Evolutionary conservation across 331 rosid species (phyloP).

Genomic region (Rhamnella rubrinervis): DNA sequence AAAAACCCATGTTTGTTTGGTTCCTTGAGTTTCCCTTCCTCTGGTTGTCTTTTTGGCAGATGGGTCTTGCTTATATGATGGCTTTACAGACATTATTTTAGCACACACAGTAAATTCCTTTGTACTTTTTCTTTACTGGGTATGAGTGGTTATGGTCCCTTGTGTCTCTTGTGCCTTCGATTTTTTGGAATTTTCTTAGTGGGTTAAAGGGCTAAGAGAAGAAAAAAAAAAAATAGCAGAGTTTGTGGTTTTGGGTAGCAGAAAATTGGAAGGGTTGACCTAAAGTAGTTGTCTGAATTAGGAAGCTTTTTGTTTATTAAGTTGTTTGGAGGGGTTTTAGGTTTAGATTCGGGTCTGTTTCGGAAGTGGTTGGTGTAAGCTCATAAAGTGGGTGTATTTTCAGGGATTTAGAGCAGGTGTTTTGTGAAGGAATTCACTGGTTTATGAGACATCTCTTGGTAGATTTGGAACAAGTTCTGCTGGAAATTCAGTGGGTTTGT

Average conservation of each 20-base stretch:
- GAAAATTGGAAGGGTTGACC: constrained; percentile 62
- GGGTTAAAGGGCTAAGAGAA: constrained; percentile 5
- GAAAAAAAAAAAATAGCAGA: constrained; percentile 1
- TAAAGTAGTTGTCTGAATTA: constrained; percentile 40
- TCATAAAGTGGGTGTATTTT: constrained; percentile 58
- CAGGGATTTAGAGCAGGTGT: constrained; percentile 24
- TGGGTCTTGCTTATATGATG: constrained; percentile 34
- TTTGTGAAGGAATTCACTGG: constrained; percentile 22
- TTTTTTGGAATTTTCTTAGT: constrained; percentile 39
- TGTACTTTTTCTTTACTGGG: constrained; percentile 38
- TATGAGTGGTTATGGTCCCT: constrained; percentile 48
- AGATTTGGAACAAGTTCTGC: constrained; percentile 22
- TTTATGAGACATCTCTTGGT: constrained; percentile 26
- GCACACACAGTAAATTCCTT: constrained; percentile 19
- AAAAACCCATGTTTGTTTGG: constrained; percentile 26
- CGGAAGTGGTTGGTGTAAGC: constrained; percentile 28
- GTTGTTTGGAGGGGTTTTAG: constrained; percentile 24
- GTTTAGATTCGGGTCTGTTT: constrained; percentile 20
- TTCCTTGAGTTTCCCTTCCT: constrained; percentile 22
- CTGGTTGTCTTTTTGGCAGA: constrained; percentile 31
- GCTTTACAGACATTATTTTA: constrained; percentile 26
- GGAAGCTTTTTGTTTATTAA: background rate
- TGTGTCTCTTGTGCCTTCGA: constrained; percentile 32
- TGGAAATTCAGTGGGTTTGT: constrained; percentile 31
- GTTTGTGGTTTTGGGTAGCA: constrained; percentile 24